phyloP scores from a whole-genome alignment of 768 basidiomycete genomes.

The Mycena filopes region DNA sequence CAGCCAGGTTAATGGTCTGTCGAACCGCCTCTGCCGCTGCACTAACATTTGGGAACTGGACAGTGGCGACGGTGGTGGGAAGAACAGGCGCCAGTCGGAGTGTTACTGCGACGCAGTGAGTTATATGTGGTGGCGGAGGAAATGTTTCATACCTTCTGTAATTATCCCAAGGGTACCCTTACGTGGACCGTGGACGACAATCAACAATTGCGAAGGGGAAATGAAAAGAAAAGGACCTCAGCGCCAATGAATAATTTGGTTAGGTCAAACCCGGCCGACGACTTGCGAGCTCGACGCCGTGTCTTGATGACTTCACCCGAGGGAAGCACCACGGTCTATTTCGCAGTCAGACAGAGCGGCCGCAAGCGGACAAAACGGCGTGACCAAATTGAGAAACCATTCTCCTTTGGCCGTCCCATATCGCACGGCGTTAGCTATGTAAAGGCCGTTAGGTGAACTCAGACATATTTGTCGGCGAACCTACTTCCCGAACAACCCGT shows the following conservation, averaged over 20 bases:
- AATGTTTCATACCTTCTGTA: constrained; percentile 71
- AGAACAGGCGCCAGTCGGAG: constrained; percentile 83
- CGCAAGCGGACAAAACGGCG: not conserved
- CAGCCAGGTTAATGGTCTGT: constrained; percentile 71
- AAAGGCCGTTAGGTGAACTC: constrained; percentile 1
- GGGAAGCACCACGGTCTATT: constrained; percentile 84
- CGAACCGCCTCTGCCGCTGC: constrained; percentile 71
- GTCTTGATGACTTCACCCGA: constrained; percentile 93
- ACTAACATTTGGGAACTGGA: constrained; percentile 81
- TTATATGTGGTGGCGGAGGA: not conserved
- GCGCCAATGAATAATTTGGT: constrained; percentile 87
- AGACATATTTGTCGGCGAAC: constrained; percentile 35
- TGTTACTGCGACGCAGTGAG: constrained; percentile 61
- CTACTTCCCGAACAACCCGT: constrained; percentile 89
- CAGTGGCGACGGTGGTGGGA: constrained; percentile 85
- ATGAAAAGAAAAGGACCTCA: constrained; percentile 44
- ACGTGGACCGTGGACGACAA: constrained; percentile 46
- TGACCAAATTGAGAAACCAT: constrained; percentile 85
- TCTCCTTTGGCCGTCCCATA: constrained; percentile 92
- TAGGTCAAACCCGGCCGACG: constrained; percentile 86
- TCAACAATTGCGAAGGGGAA: constrained; percentile 38
- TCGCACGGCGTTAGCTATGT: constrained; percentile 77
- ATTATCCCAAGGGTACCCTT: constrained; percentile 86
- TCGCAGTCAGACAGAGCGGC: not conserved
- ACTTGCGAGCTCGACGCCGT: constrained; percentile 80